Percentiles rank a stretch among this genome's conserved stretches.
These are phyloP conservation scores for Trichophyton benhamiae DNA, from an alignment of 2,329 filamentous ascomycete species.

Conservation along the genomic window DNA sequence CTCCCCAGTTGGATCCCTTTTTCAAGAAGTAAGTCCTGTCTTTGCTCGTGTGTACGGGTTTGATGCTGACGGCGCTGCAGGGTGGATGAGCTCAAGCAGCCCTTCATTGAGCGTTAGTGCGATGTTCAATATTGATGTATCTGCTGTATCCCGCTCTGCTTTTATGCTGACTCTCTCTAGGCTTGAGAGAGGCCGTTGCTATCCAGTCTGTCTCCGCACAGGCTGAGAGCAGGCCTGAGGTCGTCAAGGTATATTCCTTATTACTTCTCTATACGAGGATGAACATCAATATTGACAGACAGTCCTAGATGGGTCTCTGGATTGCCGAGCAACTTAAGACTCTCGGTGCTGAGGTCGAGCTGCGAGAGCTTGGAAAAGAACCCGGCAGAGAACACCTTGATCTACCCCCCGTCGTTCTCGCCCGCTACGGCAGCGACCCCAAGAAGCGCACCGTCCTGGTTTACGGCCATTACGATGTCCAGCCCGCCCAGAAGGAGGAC, in stretches of 20 bases:
- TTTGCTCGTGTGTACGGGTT: background rate
- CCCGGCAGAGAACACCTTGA: constrained; percentile 81
- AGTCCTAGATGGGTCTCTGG: constrained; percentile 69
- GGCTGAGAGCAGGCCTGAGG: constrained; percentile 75
- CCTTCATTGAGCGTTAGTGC: constrained; percentile 66
- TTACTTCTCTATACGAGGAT: background rate
- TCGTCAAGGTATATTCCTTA: constrained; percentile 51
- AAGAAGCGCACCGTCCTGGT: constrained; percentile 91
- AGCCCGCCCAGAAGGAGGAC: constrained; percentile 83
- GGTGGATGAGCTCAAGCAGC: constrained; percentile 63
- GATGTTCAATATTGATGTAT: background rate
- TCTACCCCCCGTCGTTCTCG: constrained; percentile 83
- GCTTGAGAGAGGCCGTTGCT: constrained; percentile 76
- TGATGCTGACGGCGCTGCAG: constrained; percentile 15
- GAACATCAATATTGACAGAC: constrained; percentile 6
- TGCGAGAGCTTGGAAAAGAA: constrained; percentile 79
- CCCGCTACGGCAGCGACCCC: constrained; percentile 81
- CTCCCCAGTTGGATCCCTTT: constrained; percentile 77
- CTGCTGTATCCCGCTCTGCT: background rate
- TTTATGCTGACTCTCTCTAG: constrained; percentile 12
- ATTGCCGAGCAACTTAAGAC: constrained; percentile 69
- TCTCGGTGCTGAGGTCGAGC: constrained; percentile 77
- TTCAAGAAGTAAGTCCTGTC: constrained; percentile 56
- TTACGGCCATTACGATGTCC: constrained; percentile 97
- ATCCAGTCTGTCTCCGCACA: constrained; percentile 95